These are phyloP conservation scores for Brettanomyces anomalus DNA, from an alignment of 805 yeast species.

Conservation along the genomic window DNA sequence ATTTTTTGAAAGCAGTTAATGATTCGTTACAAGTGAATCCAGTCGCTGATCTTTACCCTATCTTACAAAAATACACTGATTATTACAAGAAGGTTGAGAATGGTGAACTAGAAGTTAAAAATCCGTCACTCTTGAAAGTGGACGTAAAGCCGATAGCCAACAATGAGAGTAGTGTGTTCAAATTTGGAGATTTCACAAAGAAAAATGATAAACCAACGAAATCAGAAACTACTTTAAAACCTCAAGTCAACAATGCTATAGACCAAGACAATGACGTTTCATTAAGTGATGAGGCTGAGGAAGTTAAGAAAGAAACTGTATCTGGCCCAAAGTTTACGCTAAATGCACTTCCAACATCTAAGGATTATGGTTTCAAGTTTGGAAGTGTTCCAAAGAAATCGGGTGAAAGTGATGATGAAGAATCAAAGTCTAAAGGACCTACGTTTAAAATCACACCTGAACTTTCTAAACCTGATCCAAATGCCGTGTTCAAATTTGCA, in stretches of 20 bases:
- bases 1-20: conserved; percentile 42
- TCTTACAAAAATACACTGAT: conserved; percentile 49
- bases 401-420: conserved; percentile 46
- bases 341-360: conserved; percentile 36
- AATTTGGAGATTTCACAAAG: background rate
- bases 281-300: conserved; percentile 10
- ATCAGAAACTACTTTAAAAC: background rate
- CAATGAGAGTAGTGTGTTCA: conserved; percentile 2
- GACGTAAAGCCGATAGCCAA: conserved; percentile 11
- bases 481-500: conserved; percentile 17
- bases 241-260: conserved; percentile 3
- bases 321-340: conserved; percentile 64
- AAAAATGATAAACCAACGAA: background rate
- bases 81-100: conserved; percentile 35
- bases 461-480: conserved; percentile 2
- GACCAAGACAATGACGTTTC: conserved; percentile 5
- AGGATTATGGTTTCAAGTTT: conserved; percentile 42
- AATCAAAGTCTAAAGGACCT: conserved; percentile 67
- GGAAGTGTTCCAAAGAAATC: conserved; percentile 26
- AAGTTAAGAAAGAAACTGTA: conserved; percentile 35
- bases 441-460: conserved; percentile 37
- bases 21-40: conserved; percentile 34
- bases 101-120: conserved; percentile 17
- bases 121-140: conserved; percentile 15
- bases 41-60: conserved; percentile 45